phyloP scores from a whole-genome alignment of 2,329 filamentous ascomycete genomes.

The Pseudogymnoascus sp. region DNA sequence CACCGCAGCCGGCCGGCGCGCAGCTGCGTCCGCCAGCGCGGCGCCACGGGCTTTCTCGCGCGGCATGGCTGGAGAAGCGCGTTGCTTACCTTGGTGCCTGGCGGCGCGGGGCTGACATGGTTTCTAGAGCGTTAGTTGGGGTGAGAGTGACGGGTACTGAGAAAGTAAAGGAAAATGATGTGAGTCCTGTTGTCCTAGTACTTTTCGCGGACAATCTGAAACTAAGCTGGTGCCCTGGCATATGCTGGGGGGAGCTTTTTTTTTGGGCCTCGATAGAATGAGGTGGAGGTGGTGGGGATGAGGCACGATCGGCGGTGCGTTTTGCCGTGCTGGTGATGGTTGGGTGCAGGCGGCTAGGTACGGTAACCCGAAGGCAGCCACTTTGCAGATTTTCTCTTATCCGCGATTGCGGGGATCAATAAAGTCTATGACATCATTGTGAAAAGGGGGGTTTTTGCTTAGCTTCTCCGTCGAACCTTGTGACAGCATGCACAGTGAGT shows the following conservation, averaged over 20 bases:
- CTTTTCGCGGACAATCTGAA: neutral
- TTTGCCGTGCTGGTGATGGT: neutral
- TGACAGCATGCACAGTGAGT: neutral
- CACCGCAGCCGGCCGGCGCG: neutral
- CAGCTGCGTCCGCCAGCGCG: neutral
- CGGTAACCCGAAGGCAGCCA: neutral
- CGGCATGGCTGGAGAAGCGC: neutral
- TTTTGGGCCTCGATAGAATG: neutral
- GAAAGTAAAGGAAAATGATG: neutral
- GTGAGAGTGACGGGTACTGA: neutral
- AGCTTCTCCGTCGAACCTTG: neutral
- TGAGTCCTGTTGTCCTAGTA: neutral
- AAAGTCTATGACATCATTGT: neutral
- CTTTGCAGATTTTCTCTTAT: slow-evolving; percentile 1
- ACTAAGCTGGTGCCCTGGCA: neutral
- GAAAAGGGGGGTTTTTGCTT: neutral
- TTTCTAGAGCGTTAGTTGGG: neutral
- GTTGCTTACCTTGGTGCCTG: neutral
- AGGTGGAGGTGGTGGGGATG: neutral
- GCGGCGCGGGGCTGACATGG: neutral
- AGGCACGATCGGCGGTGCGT: neutral
- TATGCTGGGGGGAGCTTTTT: neutral
- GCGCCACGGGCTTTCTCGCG: neutral
- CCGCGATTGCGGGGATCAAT: neutral
- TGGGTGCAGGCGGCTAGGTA: neutral